Evolutionary conservation across 441 rosid genomes (phyloP).

Genomic region (Raphanus hybrid): DNA sequence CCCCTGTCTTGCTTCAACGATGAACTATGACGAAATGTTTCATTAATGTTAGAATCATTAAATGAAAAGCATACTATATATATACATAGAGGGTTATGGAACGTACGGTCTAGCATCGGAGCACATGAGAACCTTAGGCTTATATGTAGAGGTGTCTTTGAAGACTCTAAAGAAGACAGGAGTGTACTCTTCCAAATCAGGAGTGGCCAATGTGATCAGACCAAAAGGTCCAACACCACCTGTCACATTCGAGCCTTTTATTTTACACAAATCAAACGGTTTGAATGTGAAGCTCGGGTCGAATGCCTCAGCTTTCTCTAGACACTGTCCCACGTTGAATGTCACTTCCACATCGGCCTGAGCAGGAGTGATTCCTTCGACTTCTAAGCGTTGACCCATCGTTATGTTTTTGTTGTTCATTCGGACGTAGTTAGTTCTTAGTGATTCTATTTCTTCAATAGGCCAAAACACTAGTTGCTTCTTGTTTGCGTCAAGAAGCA

Average conservation of each 20-base stretch:
- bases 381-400: slow-evolving; percentile 53
- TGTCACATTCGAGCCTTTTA: slow-evolving; percentile 47
- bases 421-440: slow-evolving; percentile 47
- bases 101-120: slow-evolving; percentile 79
- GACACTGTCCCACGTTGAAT: slow-evolving; percentile 52
- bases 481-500: slow-evolving; percentile 62
- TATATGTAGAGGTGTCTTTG: slow-evolving; percentile 42
- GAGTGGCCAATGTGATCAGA: slow-evolving; percentile 73
- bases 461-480: slow-evolving; percentile 82
- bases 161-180: slow-evolving; percentile 87
- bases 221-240: slow-evolving; percentile 91
- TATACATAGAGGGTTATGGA: neutral
- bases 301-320: slow-evolving; percentile 68
- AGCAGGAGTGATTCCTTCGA: slow-evolving; percentile 68
- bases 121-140: slow-evolving; percentile 68
- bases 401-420: slow-evolving; percentile 43
- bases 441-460: slow-evolving; percentile 55
- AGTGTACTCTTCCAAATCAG: slow-evolving; percentile 66
- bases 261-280: slow-evolving; percentile 61
- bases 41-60: neutral
- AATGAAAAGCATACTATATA: slow-evolving; percentile 2
- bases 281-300: slow-evolving; percentile 57
- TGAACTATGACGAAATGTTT: slow-evolving; percentile 48
- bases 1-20: slow-evolving; percentile 44
- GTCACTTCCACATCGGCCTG: slow-evolving; percentile 92